Base-by-base conservation (phyloP, 1,284 basidiomycete species). In the Tylopilus sp. region DNA sequence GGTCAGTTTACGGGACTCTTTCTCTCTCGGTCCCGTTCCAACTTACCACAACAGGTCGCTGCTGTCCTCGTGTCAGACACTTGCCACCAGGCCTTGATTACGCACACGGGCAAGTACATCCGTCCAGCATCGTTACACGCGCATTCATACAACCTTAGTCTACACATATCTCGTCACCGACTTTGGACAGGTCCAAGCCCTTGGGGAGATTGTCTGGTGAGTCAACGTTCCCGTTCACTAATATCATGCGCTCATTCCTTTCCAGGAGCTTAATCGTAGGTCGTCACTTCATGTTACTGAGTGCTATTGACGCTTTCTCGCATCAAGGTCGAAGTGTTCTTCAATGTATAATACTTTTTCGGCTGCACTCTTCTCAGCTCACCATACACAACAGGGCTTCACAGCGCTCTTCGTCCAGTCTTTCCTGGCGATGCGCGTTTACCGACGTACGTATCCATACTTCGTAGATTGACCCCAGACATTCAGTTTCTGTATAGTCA, bases 21-120 rank as follows among this genome's bases (percentile, higher is more conserved):
- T 9, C 21, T 9, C 2, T 10, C 17, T 24, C 20, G 7, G 4
- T 24, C 4, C 38, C 21, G 20, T 37, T 17, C 11, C 4, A 38
- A 52, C 17, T 17, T 26, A 36, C 24, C 6, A n/a, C 36, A 41
- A 4, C 47, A 81, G 79, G 77, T 83, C 33, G 69, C 65, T 33
- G 62, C 67, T 9, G 77, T 80, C 3, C 74, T 79, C 59, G 0
- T 71, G 0, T 80, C 76, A 44, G 81, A 84, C 53, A 76, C 75
- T 0, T 58, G 77, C 2, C 82, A 84, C 52, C 78, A 82, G 62
- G 72, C 67, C 2, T 62, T 84, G 46, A 82, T 84, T 46, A 73
- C 76, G 1, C 81, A 84, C 55, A 73, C 74, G 1, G 71, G 82
- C 77, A 59, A 31, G 70, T 57, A 7, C 15, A 24, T 18, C 33